Evolutionary conservation across 306 rosid genomes (phyloP).

Genomic region (Rosa lucieae): DNA sequence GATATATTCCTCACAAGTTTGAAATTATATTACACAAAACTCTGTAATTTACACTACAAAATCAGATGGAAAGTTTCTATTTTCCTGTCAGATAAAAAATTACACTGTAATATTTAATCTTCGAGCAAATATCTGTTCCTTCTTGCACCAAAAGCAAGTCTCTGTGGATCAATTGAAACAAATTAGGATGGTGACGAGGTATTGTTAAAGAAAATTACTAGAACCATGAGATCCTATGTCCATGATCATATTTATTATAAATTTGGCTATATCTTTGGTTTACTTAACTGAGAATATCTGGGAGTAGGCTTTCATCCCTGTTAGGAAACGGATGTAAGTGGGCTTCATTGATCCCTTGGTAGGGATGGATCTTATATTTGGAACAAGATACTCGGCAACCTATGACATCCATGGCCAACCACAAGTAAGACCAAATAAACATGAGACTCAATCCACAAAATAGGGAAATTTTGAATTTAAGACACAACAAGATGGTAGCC

Average conservation of each 20-base stretch:
- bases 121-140: slow-evolving; percentile 77
- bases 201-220: not conserved
- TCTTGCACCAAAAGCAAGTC: slow-evolving; percentile 94
- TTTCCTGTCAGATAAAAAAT: not conserved
- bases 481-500: not conserved
- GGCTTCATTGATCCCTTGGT: slow-evolving; percentile 71
- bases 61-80: not conserved
- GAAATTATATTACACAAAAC: not conserved
- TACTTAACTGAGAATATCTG: slow-evolving; percentile 89
- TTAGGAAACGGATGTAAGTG: slow-evolving; percentile 83
- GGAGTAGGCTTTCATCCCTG: slow-evolving; percentile 88
- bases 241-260: not conserved
- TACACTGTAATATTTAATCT: slow-evolving; percentile 43
- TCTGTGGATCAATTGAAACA: slow-evolving; percentile 46
- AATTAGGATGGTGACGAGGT: not conserved
- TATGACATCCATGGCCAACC: slow-evolving; percentile 32
- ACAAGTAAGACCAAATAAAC: slow-evolving; percentile 13
- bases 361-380: slow-evolving; percentile 69
- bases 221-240: not conserved
- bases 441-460: not conserved
- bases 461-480: not conserved
- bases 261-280: not conserved
- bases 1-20: not conserved
- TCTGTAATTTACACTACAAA: not conserved
- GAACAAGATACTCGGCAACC: slow-evolving; percentile 90